Base-by-base conservation (phyloP, 2,329 filamentous ascomycete genomes). In the Thielaviopsis punctulata region DNA sequence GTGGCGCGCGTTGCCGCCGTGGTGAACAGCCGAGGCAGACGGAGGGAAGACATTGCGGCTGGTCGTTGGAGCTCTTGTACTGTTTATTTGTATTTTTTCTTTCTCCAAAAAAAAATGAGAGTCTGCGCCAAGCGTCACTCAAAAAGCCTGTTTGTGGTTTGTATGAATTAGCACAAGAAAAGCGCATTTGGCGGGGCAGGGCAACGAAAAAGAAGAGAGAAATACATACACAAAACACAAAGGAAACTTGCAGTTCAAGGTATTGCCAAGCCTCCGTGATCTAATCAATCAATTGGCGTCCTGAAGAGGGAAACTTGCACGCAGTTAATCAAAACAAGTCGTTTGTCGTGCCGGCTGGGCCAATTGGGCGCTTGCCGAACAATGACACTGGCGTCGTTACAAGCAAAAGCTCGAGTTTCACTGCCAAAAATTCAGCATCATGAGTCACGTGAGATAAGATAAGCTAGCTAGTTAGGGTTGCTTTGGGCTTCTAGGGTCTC, bases 21-120 rank as follows among this genome's bases (percentile, higher is more conserved):
- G 33, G 39, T 36, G 36, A 54, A 44, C 6, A 47, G 45, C n/a
- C 49, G 49, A n/a, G 39, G 45, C 1, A 52, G 39, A 21, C 52
- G 48, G 23, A 55, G 30, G 27, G 27, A 33, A 12, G 27, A 9
- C 27, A 33, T 33, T 33, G 27, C 3, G 10, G 4, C 3, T 10
- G 4, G 27, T 4, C 27, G 27, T 33, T 3, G 3, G 27, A 2
- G 9, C 15, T 9, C n/a, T n/a, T n/a, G n/a, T n/a, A n/a, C n/a
- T 33, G 27, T 33, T 9, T 4, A 13, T 6, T 9, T 33, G 27
- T 5, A 10, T 5, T 27, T 27, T 27, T 27, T 33, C 9, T 33
- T 4, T 33, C 9, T 33, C 9, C 4, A 13, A 33, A 33, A 12
- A 4, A 2, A 33, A 33, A 13, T 3, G 15, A 5, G 27, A 33